Evolutionary conservation across 306 rosid genomes (phyloP).

Genomic region (Sechiopsis laciniata): DNA sequence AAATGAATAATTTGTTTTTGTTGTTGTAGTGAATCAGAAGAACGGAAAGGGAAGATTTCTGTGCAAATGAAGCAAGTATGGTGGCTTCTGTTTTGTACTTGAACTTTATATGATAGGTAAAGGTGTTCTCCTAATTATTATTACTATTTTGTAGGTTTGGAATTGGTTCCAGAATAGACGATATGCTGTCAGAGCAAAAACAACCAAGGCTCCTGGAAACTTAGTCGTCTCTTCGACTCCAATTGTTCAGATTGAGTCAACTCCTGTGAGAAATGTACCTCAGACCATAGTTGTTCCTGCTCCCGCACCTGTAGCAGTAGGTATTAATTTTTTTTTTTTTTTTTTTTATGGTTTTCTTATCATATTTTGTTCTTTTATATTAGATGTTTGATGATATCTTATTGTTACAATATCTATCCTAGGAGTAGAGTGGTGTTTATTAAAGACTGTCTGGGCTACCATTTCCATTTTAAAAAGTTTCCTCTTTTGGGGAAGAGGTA

Average conservation of each 20-base stretch:
- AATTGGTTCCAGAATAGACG: constrained; percentile 98
- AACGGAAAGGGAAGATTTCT: constrained; percentile 80
- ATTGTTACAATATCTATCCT: not conserved
- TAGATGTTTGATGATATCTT: not conserved
- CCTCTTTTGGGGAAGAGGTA: not conserved
- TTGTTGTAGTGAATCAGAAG: constrained; percentile 57
- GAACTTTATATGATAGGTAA: not conserved
- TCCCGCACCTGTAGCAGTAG: constrained; percentile 64
- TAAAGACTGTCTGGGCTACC: not conserved
- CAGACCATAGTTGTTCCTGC: constrained; percentile 58
- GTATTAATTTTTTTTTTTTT: too few species aligned
- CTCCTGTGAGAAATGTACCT: constrained; percentile 52
- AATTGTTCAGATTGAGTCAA: constrained; percentile 59
- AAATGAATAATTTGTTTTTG: constrained; percentile 18
- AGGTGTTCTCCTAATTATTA: not conserved
- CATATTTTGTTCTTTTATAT: not conserved
- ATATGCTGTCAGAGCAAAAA: constrained; percentile 81
- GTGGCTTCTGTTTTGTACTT: not conserved
- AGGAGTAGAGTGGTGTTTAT: not conserved
- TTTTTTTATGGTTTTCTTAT: too few species aligned
- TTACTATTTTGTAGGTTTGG: constrained; percentile 64
- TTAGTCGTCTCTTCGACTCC: constrained; percentile 44
- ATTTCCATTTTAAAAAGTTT: not conserved
- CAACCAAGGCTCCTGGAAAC: constrained; percentile 70
- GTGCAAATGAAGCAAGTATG: constrained; percentile 98